Conservation (phyloP, 2,329 filamentous ascomycete species). For the Nigrospora osmanthi region DNA sequence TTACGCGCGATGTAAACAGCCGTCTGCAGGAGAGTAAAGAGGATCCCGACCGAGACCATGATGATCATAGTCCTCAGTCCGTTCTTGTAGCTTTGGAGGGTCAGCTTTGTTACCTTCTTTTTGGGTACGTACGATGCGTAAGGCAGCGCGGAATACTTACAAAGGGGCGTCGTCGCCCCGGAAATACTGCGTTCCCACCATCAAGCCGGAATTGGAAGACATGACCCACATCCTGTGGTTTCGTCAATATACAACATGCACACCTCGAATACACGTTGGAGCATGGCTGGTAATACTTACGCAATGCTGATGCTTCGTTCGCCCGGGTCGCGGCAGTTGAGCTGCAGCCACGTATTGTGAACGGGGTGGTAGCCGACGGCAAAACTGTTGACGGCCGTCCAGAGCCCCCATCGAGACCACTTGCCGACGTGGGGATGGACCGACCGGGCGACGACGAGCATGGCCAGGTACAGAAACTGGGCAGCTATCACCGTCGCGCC, state of each 20-base stretch:
- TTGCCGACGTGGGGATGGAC: slow-evolving; percentile 33
- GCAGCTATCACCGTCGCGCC: slow-evolving; percentile 35
- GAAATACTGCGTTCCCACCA: slow-evolving; percentile 44
- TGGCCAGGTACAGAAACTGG: slow-evolving; percentile 34
- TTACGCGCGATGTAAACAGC: slow-evolving; percentile 29
- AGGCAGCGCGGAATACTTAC: slow-evolving; percentile 11
- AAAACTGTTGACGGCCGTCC: slow-evolving; percentile 42
- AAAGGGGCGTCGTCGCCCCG: slow-evolving; percentile 31
- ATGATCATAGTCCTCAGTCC: slow-evolving; percentile 37
- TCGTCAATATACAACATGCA: background rate
- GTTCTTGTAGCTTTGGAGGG: slow-evolving; percentile 26
- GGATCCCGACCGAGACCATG: slow-evolving; percentile 31
- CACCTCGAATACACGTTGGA: background rate
- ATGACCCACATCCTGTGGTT: slow-evolving; percentile 34
- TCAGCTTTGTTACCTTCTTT: background rate
- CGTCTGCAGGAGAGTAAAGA: slow-evolving; percentile 30
- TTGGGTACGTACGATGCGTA: background rate
- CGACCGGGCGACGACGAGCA: slow-evolving; percentile 29
- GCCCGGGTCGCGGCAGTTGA: slow-evolving; percentile 37
- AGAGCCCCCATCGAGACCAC: slow-evolving; percentile 41
- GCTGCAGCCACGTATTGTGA: slow-evolving; percentile 44
- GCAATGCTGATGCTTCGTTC: slow-evolving; percentile 42
- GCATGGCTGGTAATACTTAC: slow-evolving; percentile 16
- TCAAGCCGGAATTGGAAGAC: slow-evolving; percentile 40
- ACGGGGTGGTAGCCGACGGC: slow-evolving; percentile 46